These are phyloP conservation scores for Aspergillus egyptiacus DNA, from an alignment of 495 filamentous ascomycete species.

Conservation along the genomic window DNA sequence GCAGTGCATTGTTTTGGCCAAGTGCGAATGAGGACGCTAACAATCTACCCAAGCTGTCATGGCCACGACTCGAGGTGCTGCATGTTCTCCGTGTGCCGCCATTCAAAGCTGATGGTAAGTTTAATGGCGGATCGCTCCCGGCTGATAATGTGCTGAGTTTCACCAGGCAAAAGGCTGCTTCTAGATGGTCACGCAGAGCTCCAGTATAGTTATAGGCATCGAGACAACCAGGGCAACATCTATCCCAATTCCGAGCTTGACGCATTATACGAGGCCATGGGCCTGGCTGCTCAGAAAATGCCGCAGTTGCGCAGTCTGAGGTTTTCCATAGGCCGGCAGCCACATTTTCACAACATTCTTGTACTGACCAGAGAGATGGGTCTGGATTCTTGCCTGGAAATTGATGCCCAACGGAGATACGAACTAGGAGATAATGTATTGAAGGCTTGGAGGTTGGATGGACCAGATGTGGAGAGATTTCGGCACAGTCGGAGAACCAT, in stretches of 20 bases:
- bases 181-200: too few relatives aligned
- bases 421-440: too few relatives aligned
- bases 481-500: too few relatives aligned
- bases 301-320: not conserved
- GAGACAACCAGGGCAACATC: too few relatives aligned
- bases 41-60: not conserved
- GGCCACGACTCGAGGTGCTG: conserved; percentile 1
- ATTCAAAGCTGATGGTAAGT: conserved; percentile 7
- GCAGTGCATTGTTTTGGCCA: conserved; percentile 1
- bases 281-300: not conserved
- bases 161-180: not conserved
- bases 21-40: not conserved
- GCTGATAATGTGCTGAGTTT: not conserved
- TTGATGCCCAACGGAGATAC: too few relatives aligned
- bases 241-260: not conserved
- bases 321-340: not conserved
- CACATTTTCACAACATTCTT: too few relatives aligned
- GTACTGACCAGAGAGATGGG: too few relatives aligned
- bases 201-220: too few relatives aligned
- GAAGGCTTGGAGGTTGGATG: too few relatives aligned
- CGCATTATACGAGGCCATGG: not conserved
- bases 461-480: too few relatives aligned
- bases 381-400: too few relatives aligned
- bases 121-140: not conserved
- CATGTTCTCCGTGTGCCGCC: not conserved